Base-by-base conservation (phyloP, 2,329 filamentous ascomycete species). In the Sporothrix mexicana region DNA sequence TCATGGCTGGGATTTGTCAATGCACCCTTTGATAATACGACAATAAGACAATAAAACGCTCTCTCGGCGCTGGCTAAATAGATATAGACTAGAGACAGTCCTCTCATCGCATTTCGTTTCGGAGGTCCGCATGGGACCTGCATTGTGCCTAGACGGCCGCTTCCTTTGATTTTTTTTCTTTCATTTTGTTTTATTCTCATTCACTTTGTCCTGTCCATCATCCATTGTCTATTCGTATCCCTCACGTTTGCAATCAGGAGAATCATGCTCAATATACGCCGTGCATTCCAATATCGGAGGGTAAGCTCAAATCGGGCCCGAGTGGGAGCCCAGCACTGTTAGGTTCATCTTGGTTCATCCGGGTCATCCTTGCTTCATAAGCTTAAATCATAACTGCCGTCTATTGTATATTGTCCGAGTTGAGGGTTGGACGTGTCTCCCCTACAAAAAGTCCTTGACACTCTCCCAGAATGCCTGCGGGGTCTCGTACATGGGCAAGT, bases 401-500 rank as follows among this genome's bases (percentile, higher is more conserved):
- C 67, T 59, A 20, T 62, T 17, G 23, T n/a, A n/a, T n/a, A n/a
- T n/a, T n/a, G n/a, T n/a, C n/a, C n/a, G n/a, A n/a, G n/a, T n/a
- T n/a, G n/a, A n/a, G n/a, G n/a, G n/a, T n/a, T n/a, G n/a, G n/a
- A n/a, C n/a, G n/a, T n/a, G n/a, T n/a, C 13, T 20, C 13, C 7
- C 13, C 12, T 71, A 77, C 43, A 77, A 12, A 49, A 76, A 74
- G 7, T 75, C 66, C 68, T 76, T 45, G 1, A 77, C 49, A n/a
- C 43, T 59, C 20, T 73, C 73, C 76, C 75, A 77, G 75, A 92
- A 93, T 9, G 80, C 83, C 57, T 84, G 82, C 2, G 95, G 84
- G 62, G 88, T 88, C 41, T 86, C 94, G 66, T 90, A 90, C 93
- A 97, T 97, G 0, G 94, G 94, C 78, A 97, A 81, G 83, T 97